Percentiles rank a stretch among this genome's conserved stretches.
These are phyloP conservation scores for Heliocybe sulcata DNA, from an alignment of 1,284 basidiomycete species.

Conservation along the genomic window DNA sequence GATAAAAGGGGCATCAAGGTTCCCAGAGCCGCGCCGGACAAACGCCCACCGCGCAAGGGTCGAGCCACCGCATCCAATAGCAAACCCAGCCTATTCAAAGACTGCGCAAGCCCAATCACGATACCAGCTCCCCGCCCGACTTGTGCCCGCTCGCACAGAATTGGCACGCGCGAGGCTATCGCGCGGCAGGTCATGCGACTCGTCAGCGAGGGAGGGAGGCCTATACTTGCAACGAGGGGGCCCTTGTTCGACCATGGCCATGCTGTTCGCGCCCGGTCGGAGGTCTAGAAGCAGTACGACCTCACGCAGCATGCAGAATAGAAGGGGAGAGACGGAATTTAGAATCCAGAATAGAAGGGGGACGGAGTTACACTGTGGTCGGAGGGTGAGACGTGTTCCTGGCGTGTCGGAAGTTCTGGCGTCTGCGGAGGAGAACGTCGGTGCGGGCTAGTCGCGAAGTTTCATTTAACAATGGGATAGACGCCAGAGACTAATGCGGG, in stretches of 20 bases:
- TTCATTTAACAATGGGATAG: neutral
- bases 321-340: neutral
- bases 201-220: neutral
- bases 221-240: neutral
- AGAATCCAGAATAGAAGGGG: neutral
- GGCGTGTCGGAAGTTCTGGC: neutral
- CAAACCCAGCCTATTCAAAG: too few relatives aligned
- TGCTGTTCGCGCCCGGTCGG: neutral
- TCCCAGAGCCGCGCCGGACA: too few relatives aligned
- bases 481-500: neutral
- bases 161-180: neutral
- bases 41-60: too few relatives aligned
- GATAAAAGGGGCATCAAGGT: too few relatives aligned
- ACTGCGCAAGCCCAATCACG: neutral
- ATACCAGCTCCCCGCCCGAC: neutral
- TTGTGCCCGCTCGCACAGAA: neutral
- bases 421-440: neutral
- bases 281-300: neutral
- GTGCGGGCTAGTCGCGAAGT: neutral
- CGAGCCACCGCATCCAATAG: too few relatives aligned
- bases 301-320: neutral
- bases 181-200: neutral
- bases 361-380: neutral
- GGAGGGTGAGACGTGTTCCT: neutral
- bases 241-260: neutral